Conservation (phyloP, 2,329 filamentous ascomycete genomes). For the Hortaea werneckii region DNA sequence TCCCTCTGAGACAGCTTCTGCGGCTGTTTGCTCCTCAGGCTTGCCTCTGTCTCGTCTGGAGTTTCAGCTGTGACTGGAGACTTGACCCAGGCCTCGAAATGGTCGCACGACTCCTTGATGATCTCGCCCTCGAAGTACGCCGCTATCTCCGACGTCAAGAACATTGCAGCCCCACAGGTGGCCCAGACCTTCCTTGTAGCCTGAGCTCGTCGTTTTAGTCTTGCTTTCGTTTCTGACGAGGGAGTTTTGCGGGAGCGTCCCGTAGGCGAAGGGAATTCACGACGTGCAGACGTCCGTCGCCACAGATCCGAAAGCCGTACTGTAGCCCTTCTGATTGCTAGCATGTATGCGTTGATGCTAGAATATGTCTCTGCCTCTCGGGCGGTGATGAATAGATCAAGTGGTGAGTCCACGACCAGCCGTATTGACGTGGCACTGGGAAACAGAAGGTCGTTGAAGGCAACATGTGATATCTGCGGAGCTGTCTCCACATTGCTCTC, state of each 20-base stretch:
- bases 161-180: constrained; percentile 74
- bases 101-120: constrained; percentile 68
- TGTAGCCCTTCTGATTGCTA: constrained; percentile 77
- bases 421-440: constrained; percentile 63
- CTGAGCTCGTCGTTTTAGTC: constrained; percentile 52
- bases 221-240: constrained; percentile 49
- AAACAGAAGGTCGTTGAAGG: constrained; percentile 74
- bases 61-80: constrained; percentile 5
- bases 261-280: constrained; percentile 64
- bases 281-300: constrained; percentile 70
- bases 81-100: constrained; percentile 60
- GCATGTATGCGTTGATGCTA: constrained; percentile 74
- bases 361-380: constrained; percentile 73
- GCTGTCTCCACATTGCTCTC: constrained; percentile 24
- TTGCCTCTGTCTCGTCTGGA: neutral
- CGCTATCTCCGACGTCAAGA: constrained; percentile 79
- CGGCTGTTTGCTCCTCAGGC: neutral
- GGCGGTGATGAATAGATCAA: constrained; percentile 76
- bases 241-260: constrained; percentile 31
- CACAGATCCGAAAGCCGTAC: constrained; percentile 76
- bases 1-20: constrained; percentile 47
- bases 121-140: constrained; percentile 86
- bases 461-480: constrained; percentile 36
- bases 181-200: constrained; percentile 81
- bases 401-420: constrained; percentile 63